These are phyloP conservation scores for Solanum ahanhuiri DNA, from an alignment of 257 asterid genomes.

Conservation along the genomic window DNA sequence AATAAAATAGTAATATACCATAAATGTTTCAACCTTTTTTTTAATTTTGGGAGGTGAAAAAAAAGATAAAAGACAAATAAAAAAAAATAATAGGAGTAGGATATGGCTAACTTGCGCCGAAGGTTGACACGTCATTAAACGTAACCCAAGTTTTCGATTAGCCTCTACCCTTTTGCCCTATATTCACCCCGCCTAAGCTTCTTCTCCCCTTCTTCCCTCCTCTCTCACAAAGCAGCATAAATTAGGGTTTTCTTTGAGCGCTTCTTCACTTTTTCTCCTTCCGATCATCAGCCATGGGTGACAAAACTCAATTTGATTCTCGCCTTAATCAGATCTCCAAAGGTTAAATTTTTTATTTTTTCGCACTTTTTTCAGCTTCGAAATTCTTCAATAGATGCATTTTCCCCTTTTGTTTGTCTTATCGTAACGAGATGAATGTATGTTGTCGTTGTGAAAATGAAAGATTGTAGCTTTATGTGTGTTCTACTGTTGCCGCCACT, in stretches of 20 bases:
- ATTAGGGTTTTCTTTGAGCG: constrained; percentile 16
- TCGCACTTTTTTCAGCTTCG: not conserved
- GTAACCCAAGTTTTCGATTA: constrained; percentile 4
- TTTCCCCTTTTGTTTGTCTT: not conserved
- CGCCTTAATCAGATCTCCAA: constrained; percentile 44
- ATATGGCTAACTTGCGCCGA: constrained; percentile 6
- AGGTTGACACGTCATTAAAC: constrained; percentile 7
- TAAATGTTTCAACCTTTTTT: not conserved
- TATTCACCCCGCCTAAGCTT: constrained; percentile 14
- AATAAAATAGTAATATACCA: not conserved
- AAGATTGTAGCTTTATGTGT: constrained; percentile 11
- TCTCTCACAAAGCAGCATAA: constrained; percentile 13
- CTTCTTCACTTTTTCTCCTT: constrained; percentile 4
- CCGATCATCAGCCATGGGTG: constrained; percentile 49
- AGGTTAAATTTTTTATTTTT: constrained; percentile 12
- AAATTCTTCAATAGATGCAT: not conserved
- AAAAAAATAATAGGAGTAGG: not conserved
- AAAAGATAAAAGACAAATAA: not conserved
- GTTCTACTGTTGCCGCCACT: not conserved
- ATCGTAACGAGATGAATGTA: not conserved
- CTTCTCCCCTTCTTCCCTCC: not conserved
- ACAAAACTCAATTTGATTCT: constrained; percentile 35
- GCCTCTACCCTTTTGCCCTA: constrained; percentile 35
- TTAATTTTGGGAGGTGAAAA: not conserved
- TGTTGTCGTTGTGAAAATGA: constrained; percentile 10